phyloP scores from a whole-genome alignment of 2,329 filamentous ascomycete species.

The Colletotrichum higginsianum region DNA sequence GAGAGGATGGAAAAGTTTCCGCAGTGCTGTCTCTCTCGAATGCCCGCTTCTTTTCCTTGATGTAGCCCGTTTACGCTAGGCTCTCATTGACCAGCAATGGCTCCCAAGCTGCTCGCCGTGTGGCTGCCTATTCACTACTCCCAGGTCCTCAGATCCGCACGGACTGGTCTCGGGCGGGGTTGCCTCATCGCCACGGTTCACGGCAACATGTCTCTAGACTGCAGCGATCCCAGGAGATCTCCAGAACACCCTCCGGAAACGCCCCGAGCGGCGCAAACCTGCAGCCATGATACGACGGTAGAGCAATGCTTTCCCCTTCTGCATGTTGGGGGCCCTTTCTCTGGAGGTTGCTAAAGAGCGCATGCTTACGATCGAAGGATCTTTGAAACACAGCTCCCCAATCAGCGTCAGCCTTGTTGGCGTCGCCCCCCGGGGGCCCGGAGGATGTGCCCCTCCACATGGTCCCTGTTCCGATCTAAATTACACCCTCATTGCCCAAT shows the following conservation, averaged over 20 bases:
- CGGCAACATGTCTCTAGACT: conserved; percentile 24
- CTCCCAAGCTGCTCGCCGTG: neutral
- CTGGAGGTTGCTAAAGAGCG: conserved; percentile 16
- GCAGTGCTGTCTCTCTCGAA: neutral
- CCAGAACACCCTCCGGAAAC: conserved; percentile 14
- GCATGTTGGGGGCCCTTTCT: neutral
- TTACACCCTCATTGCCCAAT: conserved; percentile 38
- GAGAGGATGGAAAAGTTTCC: conserved; percentile 1
- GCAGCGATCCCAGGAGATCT: conserved; percentile 29
- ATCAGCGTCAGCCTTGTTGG: conserved; percentile 37
- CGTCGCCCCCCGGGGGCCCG: conserved; percentile 13
- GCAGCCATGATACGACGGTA: conserved; percentile 26
- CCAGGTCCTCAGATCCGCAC: conserved; percentile 39
- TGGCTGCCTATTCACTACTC: conserved; percentile 11
- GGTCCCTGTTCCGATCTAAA: conserved; percentile 38
- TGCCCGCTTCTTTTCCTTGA: neutral
- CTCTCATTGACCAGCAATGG: conserved; percentile 5
- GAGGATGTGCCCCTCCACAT: conserved; percentile 15
- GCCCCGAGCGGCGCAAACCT: conserved; percentile 33
- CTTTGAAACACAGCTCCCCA: conserved; percentile 31
- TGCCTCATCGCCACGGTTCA: conserved; percentile 35
- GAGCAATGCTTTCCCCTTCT: conserved; percentile 22
- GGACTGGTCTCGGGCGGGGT: conserved; percentile 36
- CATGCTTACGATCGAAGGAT: conserved; percentile 36
- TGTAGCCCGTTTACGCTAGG: neutral